A percentile compares a stretch with the other conserved stretches of the same genome.
These are phyloP conservation scores for Lipomyces anomalus DNA, from an alignment of 805 yeast genomes.

Conservation along the genomic window DNA sequence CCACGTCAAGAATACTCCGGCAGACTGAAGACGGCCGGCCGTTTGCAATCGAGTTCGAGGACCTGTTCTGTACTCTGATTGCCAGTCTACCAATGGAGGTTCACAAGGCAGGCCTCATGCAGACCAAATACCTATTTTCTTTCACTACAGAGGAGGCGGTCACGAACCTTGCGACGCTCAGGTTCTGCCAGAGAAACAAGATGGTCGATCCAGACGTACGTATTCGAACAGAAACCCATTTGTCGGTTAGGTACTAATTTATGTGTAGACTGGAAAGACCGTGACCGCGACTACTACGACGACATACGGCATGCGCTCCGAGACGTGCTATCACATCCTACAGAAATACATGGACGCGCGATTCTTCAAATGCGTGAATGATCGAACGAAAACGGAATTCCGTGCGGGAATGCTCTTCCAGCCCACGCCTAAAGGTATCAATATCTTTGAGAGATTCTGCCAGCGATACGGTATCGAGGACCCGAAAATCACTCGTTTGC, in stretches of 20 bases:
- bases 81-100: conserved; percentile 40
- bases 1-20: not conserved
- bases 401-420: conserved; percentile 37
- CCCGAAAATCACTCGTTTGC: conserved; percentile 39
- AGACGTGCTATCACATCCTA: conserved; percentile 8
- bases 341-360: conserved; percentile 16
- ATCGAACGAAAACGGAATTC: conserved; percentile 7
- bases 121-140: conserved; percentile 43
- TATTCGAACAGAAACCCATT: too few species aligned
- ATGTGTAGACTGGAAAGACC: conserved; percentile 8
- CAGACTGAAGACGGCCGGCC: conserved; percentile 12
- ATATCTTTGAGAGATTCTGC: conserved; percentile 58
- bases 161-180: conserved; percentile 44
- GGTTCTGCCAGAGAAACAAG: conserved; percentile 43
- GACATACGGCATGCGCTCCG: conserved; percentile 17
- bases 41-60: conserved; percentile 44
- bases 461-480: conserved; percentile 48
- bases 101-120: conserved; percentile 30
- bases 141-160: conserved; percentile 53
- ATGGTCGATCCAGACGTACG: conserved; percentile 29
- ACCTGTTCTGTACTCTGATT: conserved; percentile 51
- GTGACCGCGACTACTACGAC: conserved; percentile 36
- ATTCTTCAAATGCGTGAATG: conserved; percentile 13
- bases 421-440: conserved; percentile 89
- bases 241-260: too few species aligned